Evolutionary conservation across 441 rosid genomes (phyloP).

Genomic region (Pelargonium australe): DNA sequence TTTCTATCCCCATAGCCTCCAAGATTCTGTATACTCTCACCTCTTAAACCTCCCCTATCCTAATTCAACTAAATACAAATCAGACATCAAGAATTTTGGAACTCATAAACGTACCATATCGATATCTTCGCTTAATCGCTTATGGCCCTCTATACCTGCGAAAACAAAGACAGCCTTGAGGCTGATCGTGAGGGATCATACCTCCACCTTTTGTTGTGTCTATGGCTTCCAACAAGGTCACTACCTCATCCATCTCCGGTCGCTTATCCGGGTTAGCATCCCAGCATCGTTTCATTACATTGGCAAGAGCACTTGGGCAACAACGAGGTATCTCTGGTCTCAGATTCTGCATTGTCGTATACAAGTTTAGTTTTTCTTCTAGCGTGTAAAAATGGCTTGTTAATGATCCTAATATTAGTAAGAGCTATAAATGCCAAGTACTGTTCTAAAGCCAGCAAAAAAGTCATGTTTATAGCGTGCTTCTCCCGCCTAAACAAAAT

Average conservation of each 20-base stretch:
- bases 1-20: background rate
- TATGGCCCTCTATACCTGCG: conserved; percentile 66
- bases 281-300: conserved; percentile 97
- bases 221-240: conserved; percentile 75
- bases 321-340: conserved; percentile 99
- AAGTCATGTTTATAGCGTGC: background rate
- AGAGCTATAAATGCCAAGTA: background rate
- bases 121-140: background rate
- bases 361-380: conserved; percentile 8
- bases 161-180: conserved; percentile 80
- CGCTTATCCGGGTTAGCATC: conserved; percentile 88
- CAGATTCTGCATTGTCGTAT: conserved; percentile 46
- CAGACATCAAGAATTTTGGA: background rate
- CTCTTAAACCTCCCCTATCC: background rate
- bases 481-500: background rate
- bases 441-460: background rate
- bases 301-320: conserved; percentile 80
- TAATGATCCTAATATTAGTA: too few species aligned
- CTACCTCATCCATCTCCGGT: conserved; percentile 97
- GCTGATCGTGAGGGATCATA: conserved; percentile 87
- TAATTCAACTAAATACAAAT: conserved; percentile 2
- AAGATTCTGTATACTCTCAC: background rate
- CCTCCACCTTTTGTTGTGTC: conserved; percentile 97
- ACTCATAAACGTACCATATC: background rate
- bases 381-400: background rate